Percentiles rank a stretch among this genome's conserved stretches.
phyloP scores from a whole-genome alignment of 2,329 filamentous ascomycete species.

The Calonectria pseudoreteaudii region DNA sequence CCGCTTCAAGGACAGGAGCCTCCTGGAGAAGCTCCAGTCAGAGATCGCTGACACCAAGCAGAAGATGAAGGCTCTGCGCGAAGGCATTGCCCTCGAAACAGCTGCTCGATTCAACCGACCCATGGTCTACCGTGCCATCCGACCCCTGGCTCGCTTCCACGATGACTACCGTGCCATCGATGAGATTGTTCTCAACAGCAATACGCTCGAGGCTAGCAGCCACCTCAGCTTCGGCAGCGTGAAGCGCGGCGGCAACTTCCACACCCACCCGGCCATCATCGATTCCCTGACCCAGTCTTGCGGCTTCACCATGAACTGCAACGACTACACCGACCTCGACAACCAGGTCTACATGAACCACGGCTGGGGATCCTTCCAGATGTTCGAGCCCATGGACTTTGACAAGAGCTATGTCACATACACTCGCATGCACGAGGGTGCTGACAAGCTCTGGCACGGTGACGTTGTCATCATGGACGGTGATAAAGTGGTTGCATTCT shows the following conservation, averaged over 20 bases:
- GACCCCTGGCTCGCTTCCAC: conserved; percentile 34
- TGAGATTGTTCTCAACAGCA: conserved; percentile 35
- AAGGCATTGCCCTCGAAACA: conserved; percentile 22
- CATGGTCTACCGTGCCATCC: conserved; percentile 38
- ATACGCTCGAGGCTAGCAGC: conserved; percentile 28
- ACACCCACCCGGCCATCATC: conserved; percentile 37
- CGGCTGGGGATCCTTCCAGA: conserved; percentile 33
- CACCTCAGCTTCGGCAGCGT: conserved; percentile 34
- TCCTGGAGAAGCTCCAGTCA: conserved; percentile 18
- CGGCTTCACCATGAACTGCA: conserved; percentile 40
- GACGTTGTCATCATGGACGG: conserved; percentile 68
- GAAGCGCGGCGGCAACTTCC: conserved; percentile 30
- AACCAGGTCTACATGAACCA: conserved; percentile 38
- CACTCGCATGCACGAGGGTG: conserved; percentile 30
- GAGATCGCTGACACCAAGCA: not conserved
- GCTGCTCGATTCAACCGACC: conserved; percentile 36
- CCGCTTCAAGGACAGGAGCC: conserved; percentile 28
- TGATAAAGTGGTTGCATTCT: conserved; percentile 57
- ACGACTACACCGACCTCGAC: conserved; percentile 35
- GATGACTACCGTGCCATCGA: conserved; percentile 38
- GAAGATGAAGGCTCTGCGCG: conserved; percentile 32
- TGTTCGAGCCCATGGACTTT: conserved; percentile 34
- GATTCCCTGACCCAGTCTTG: conserved; percentile 36
- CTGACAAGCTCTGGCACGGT: conserved; percentile 47
- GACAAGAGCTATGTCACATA: conserved; percentile 37